These are phyloP conservation scores for Epichloe sp. DNA, from an alignment of 2,329 filamentous ascomycete genomes.

Conservation along the genomic window DNA sequence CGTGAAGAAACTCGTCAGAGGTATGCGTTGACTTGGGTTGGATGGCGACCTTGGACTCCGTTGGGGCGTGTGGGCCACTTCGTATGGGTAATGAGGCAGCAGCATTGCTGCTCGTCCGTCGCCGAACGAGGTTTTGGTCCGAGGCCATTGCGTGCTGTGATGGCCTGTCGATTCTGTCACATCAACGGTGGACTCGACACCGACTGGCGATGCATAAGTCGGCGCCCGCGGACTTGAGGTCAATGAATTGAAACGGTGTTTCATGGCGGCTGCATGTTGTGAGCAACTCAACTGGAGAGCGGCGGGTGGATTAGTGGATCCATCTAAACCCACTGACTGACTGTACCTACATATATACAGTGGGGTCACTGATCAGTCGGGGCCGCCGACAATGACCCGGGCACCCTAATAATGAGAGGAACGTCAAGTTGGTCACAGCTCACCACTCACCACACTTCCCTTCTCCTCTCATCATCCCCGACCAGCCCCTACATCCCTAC, in stretches of 20 bases:
- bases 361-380: not conserved
- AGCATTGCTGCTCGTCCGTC: constrained; percentile 34
- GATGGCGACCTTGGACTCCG: constrained; percentile 23
- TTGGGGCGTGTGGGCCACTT: constrained; percentile 26
- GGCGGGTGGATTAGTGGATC: too few species aligned
- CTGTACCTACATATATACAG: too few species aligned
- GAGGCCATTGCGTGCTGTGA: constrained; percentile 14
- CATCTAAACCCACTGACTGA: too few species aligned
- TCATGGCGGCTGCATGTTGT: not conserved
- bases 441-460: not conserved
- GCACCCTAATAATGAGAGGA: not conserved
- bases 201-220: not conserved
- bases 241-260: too few species aligned
- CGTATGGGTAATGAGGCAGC: constrained; percentile 17
- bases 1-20: constrained; percentile 56
- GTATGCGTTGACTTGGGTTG: constrained; percentile 48
- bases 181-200: not conserved
- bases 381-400: constrained; percentile 6
- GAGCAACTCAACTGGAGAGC: too few species aligned
- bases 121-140: constrained; percentile 21
- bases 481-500: not conserved
- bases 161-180: not conserved
- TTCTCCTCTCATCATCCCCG: not conserved
- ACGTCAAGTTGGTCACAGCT: not conserved
- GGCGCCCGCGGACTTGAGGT: too few species aligned